Evolutionary conservation across 2,329 filamentous ascomycete species (phyloP).

Genomic region (Ampelomyces quisqualis): DNA sequence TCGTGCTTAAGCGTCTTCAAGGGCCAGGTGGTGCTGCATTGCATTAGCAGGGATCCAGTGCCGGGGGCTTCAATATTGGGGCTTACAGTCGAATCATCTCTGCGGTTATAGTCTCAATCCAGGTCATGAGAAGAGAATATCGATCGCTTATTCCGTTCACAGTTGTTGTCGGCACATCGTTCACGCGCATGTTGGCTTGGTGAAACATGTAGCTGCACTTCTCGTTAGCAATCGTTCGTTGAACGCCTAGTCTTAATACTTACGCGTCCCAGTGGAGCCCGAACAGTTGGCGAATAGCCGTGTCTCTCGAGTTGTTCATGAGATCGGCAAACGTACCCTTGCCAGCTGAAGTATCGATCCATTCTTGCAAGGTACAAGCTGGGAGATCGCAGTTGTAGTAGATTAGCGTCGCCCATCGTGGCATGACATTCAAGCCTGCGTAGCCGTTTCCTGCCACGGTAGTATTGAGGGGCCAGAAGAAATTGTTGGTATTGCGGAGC

Average conservation of each 20-base stretch:
- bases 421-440: slow-evolving; percentile 58
- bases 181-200: slow-evolving; percentile 60
- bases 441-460: slow-evolving; percentile 56
- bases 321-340: slow-evolving; percentile 56
- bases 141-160: slow-evolving; percentile 52
- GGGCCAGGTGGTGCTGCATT: slow-evolving; percentile 49
- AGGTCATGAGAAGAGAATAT: slow-evolving; percentile 58
- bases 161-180: slow-evolving; percentile 50
- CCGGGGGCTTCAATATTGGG: no score
- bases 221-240: slow-evolving; percentile 6
- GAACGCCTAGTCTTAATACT: slow-evolving; percentile 2
- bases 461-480: slow-evolving; percentile 59
- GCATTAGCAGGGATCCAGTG: slow-evolving; percentile 5
- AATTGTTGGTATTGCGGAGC: slow-evolving; percentile 55
- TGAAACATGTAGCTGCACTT: slow-evolving; percentile 60
- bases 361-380: slow-evolving; percentile 59
- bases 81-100: slow-evolving; percentile 55
- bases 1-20: slow-evolving; percentile 59
- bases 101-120: slow-evolving; percentile 56
- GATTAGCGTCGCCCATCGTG: slow-evolving; percentile 62
- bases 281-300: slow-evolving; percentile 59
- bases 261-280: slow-evolving; percentile 55
- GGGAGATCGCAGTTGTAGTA: slow-evolving; percentile 65
- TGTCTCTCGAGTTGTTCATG: slow-evolving; percentile 53
- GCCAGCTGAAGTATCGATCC: slow-evolving; percentile 60